Conservation (phyloP, 2,329 filamentous ascomycete genomes). For the Fusarium sp. region DNA sequence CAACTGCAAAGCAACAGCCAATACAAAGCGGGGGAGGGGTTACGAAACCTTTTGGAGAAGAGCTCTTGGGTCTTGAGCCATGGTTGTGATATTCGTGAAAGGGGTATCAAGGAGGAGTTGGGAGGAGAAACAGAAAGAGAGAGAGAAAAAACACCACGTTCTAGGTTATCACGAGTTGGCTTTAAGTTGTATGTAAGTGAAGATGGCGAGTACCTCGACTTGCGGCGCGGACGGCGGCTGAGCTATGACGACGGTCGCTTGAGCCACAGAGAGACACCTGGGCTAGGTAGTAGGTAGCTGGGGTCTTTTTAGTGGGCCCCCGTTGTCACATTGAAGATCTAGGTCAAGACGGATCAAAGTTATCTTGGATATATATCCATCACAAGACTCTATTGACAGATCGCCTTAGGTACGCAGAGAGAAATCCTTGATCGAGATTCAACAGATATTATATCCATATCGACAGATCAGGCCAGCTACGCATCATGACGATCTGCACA, state of each 20-base stretch:
- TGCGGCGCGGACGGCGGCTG: slow-evolving; percentile 30
- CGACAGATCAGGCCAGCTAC: not conserved
- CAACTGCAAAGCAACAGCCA: slow-evolving; percentile 7
- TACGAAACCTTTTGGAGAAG: slow-evolving; percentile 77
- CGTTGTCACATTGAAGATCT: slow-evolving; percentile 14
- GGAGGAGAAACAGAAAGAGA: not conserved
- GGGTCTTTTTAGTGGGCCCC: slow-evolving; percentile 15
- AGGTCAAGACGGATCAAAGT: not conserved
- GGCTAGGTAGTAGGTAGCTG: not conserved
- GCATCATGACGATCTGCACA: slow-evolving; percentile 46
- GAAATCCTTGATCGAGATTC: not conserved
- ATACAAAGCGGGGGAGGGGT: slow-evolving; percentile 38
- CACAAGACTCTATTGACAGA: not conserved
- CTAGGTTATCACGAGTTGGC: slow-evolving; percentile 24
- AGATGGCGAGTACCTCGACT: slow-evolving; percentile 23
- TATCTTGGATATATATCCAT: not conserved
- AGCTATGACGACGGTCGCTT: slow-evolving; percentile 44
- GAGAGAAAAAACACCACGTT: slow-evolving; percentile 23
- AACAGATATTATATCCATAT: not conserved
- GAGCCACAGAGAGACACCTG: slow-evolving; percentile 31
- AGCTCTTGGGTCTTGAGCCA: slow-evolving; percentile 82
- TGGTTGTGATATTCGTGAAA: slow-evolving; percentile 49
- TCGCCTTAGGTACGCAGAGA: not conserved
- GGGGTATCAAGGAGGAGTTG: slow-evolving; percentile 15
- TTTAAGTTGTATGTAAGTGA: slow-evolving; percentile 26